These are phyloP conservation scores for Fagopyrum esculentum DNA, from an alignment of 148 eudicot species.

Conservation along the genomic window DNA sequence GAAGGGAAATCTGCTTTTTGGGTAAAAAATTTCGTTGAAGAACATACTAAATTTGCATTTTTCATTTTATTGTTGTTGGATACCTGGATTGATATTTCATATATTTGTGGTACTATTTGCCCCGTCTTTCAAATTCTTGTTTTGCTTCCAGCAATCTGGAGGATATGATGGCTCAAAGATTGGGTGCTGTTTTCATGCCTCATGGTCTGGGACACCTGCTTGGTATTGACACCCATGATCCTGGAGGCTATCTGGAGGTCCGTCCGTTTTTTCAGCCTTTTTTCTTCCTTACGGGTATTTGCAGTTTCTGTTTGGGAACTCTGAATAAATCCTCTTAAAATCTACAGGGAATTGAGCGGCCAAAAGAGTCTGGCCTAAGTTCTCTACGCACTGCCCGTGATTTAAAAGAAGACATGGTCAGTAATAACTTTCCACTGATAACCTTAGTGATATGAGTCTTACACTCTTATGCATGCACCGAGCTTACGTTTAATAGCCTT, in stretches of 20 bases:
- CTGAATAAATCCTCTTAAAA: neutral
- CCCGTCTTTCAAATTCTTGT: neutral
- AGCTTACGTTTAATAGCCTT: neutral
- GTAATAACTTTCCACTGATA: constrained; percentile 3
- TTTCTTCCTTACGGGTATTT: neutral
- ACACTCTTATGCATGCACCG: neutral
- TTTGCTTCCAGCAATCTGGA: constrained; percentile 48
- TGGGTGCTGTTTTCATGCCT: constrained; percentile 96
- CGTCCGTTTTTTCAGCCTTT: neutral
- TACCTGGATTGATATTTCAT: neutral
- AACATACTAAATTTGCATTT: neutral
- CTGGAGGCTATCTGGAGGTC: constrained; percentile 93
- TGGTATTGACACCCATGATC: constrained; percentile 99
- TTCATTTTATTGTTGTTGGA: neutral
- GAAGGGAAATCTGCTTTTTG: constrained; percentile 57
- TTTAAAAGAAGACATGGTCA: constrained; percentile 82
- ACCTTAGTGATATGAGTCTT: neutral
- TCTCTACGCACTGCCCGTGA: constrained; percentile 83
- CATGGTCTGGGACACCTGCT: constrained; percentile 97
- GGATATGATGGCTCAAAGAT: constrained; percentile 73
- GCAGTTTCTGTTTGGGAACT: neutral
- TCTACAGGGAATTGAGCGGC: constrained; percentile 72
- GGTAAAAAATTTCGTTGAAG: constrained; percentile 33
- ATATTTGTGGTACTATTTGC: neutral
- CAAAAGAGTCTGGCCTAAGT: constrained; percentile 71